Evolutionary conservation across 148 eudicot species (phyloP), one percentile per base, ranked within the genome.

Genomic region (Heliamphora exappendiculata): DNA sequence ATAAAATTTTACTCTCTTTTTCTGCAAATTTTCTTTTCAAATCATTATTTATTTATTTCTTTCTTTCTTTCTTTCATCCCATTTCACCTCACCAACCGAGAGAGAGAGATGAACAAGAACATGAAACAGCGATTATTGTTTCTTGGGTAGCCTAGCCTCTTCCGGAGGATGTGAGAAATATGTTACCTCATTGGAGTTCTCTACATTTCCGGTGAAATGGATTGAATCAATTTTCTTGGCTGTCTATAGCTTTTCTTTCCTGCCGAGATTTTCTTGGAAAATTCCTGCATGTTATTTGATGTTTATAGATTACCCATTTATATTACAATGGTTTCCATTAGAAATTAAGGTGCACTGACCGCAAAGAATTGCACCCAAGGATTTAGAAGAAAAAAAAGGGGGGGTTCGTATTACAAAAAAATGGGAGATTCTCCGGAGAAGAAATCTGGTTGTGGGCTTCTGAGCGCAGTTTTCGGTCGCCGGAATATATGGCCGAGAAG

Each of bases 361-460:
- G 20, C 36, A 28, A 2, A 14, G 16, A 24, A n/a, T 2, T 2
- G 7, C 8, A 10, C 26, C 41, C 16, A 33, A 14, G 17, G 6
- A 41, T 24, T 67, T 2, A 47, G 37, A 14, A 10, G 1, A 54
- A 16, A 75, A 42, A 11, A 13, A 34, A 59, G 39, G 31, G 36
- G 2, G 5, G 41, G 1, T 33, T 57, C 6, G 17, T 11, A 3
- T 49, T 8, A 29, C 7, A 24, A 41, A 73, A 67, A 77, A 19
- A 88, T 87, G 91, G 90, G 79, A 62, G 87, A 84, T 1, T 85
- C 91, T 37, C 78, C 86, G 0, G 88, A 87, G 39, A 89, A 31
- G 74, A 90, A 29, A 80, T 58, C 78, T 19, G 93, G 96, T 1
- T 95, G 99, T 82, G 93, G 99, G 60, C 42, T 95, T 5, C 55